Evolutionary conservation across 805 yeast genomes (phyloP).

Genomic region (Lipomyces mesembrius): DNA sequence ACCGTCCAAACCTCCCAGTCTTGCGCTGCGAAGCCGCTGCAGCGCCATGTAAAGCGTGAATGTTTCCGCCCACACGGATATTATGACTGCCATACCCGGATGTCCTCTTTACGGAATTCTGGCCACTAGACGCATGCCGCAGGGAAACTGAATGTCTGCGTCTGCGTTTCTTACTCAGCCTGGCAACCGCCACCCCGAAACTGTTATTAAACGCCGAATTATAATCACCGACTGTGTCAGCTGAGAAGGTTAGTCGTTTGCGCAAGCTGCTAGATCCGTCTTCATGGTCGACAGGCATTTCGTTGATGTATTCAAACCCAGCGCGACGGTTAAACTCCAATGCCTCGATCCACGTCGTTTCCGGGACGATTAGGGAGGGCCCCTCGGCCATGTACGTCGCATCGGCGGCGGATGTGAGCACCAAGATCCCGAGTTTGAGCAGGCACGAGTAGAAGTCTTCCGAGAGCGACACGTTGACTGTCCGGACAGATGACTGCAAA

Average conservation of each 20-base stretch:
- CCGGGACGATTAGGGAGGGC: slow-evolving; percentile 54
- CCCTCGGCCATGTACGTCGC: slow-evolving; percentile 68
- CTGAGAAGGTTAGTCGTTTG: slow-evolving; percentile 17
- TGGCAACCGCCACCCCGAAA: neutral
- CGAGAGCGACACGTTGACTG: slow-evolving; percentile 47
- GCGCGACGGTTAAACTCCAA: slow-evolving; percentile 44
- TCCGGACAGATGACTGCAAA: slow-evolving; percentile 48
- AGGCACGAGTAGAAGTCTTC: slow-evolving; percentile 73
- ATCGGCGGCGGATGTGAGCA: slow-evolving; percentile 69
- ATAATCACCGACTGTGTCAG: slow-evolving; percentile 10
- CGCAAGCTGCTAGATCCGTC: slow-evolving; percentile 8
- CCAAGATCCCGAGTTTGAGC: slow-evolving; percentile 62
- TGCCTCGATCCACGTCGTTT: slow-evolving; percentile 56
- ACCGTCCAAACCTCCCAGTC: slow-evolving; percentile 21
- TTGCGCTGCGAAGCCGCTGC: slow-evolving; percentile 12
- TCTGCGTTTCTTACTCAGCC: neutral
- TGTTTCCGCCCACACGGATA: slow-evolving; percentile 21
- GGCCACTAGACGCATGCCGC: neutral
- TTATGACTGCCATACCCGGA: slow-evolving; percentile 31
- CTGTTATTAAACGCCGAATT: slow-evolving; percentile 4
- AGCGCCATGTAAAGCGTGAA: neutral
- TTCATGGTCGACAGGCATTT: slow-evolving; percentile 15
- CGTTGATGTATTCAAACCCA: slow-evolving; percentile 32
- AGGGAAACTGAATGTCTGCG: neutral
- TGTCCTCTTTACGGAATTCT: neutral